Evolutionary conservation across 169 alveolate species (phyloP), one percentile per base, ranked within the genome.

Genomic region (Amoebophrya sp.): DNA sequence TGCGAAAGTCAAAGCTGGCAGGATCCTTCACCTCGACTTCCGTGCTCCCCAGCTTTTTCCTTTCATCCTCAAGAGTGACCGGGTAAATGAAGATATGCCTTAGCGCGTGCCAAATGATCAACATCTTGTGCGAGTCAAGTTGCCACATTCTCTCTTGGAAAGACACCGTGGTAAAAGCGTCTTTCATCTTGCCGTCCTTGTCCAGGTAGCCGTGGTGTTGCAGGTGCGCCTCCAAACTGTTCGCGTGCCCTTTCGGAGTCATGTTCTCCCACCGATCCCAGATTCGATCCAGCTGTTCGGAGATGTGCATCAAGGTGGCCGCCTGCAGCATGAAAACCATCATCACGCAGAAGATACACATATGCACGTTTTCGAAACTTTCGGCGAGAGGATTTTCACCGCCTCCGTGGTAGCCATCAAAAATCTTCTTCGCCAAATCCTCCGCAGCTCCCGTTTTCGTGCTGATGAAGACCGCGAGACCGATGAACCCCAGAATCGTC

Each of bases 211-310:
- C 65, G 29, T 6, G 29, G 65, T 18, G 65, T 47, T 47, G 6
- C 65, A 47, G 65, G 29, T 12, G 29, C 65, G 65, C 65, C 65
- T 47, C 65, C 29, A 47, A 12, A 47, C 29, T 12, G 18, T 38
- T 89, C 91, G 40, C 41, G 77, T 76, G 91, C 26, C 91, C 91
- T 39, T 41, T 89, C 55, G 40, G 77, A 3, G 91, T 0, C 91
- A 89, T 89, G 77, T n/a, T 24, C 91, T 89, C 91, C 91, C 91
- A 89, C 24, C n/a, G 40, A 38, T 89, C 91, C 91, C 91, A 89
- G 77, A 41, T 39, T 38, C 91, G 40, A 26, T 41, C 41, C 77
- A 89, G 29, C 23, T 54, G 55, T 54, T 89, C 91, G 1, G 91
- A 54, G n/a, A 41, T 54, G 38, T 40, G 53, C 91, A 89, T 89